Evolutionary conservation across 768 basidiomycete species (phyloP).

Genomic region (Pisolithus tinctorius): DNA sequence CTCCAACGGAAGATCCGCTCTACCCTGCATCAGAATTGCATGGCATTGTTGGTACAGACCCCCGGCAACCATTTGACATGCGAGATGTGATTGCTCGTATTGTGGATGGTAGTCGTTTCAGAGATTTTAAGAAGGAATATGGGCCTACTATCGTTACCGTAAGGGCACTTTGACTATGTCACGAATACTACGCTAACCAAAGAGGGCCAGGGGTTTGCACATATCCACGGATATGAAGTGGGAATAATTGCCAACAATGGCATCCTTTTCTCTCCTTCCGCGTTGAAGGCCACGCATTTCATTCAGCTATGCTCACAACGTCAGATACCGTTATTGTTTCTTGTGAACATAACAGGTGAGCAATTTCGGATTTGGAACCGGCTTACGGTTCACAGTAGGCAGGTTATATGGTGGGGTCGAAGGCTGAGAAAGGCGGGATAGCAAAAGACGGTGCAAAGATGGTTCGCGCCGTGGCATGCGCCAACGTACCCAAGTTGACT

Average conservation of each 20-base stretch:
- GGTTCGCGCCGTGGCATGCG: slow-evolving; percentile 92
- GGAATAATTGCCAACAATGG: slow-evolving; percentile 95
- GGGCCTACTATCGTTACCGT: slow-evolving; percentile 88
- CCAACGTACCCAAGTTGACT: slow-evolving; percentile 90
- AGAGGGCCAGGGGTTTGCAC: slow-evolving; percentile 65
- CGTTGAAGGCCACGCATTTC: slow-evolving; percentile 91
- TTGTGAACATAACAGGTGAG: slow-evolving; percentile 89
- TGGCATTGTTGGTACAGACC: slow-evolving; percentile 87
- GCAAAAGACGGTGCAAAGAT: slow-evolving; percentile 95
- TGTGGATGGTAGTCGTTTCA: slow-evolving; percentile 86
- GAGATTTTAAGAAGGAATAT: slow-evolving; percentile 96
- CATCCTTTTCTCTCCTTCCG: slow-evolving; percentile 89
- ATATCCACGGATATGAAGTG: slow-evolving; percentile 83
- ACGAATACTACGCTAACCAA: slow-evolving; percentile 2
- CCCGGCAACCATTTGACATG: slow-evolving; percentile 88
- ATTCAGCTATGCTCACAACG: slow-evolving; percentile 92
- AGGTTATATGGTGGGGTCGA: slow-evolving; percentile 96
- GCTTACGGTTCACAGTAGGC: slow-evolving; percentile 11
- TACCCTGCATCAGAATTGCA: slow-evolving; percentile 79
- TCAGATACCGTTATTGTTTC: slow-evolving; percentile 81
- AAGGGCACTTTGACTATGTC: slow-evolving; percentile 14
- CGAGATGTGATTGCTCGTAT: slow-evolving; percentile 87
- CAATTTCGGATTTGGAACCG: background rate
- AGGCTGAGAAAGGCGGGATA: slow-evolving; percentile 90
- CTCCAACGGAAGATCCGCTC: slow-evolving; percentile 60